Base-by-base conservation (phyloP, 2,329 filamentous ascomycete genomes). In the Hirsutella minnesotensis region DNA sequence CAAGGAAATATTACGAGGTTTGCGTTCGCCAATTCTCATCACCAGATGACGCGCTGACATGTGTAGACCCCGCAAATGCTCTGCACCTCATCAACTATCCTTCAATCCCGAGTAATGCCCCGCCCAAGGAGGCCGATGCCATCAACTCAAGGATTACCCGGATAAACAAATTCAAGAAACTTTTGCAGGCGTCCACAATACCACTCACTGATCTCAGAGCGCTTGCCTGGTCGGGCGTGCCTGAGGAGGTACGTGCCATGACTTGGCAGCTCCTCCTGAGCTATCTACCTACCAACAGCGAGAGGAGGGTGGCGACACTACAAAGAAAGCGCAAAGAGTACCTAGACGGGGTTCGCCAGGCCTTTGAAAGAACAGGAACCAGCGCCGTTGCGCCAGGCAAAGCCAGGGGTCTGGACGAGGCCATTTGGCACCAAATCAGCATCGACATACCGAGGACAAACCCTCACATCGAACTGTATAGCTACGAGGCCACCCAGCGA, bases 401-500 rank as follows among this genome's bases (percentile, higher is more conserved):
- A 49, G 60, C 68, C 8, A 66, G 77, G 47, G 90, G 89, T 2
- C 67, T 98, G 16, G 94, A 98, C 53, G 92, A 98, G 67, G 84
- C 87, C n/a, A 81, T 98, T 46, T 98, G 92, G 92, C 92, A 98
- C 66, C 92, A 98, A 59, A 96, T 98, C 64, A 95, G 88, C 63
- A 98, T 98, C 56, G 92, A 98, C 58, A 86, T 96, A 19, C 92
- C 92, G 3, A 79, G 92, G 40, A 98, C 92, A 4, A 96, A 95
- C 58, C 92, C 92, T 10, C 92, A 96, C 62, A 82, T 98, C 42
- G 86, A 94, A 53, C 73, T 98, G 0, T 98, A 98, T 64, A 78
- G 86, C 51, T 96, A 95, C 58, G 90, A 96, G 63, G 90, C 90
- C 4, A 98, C 94, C 1, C 92, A 98, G 60, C 73, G 89, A 43